Conservation (phyloP, 1,284 basidiomycete genomes). For the Pseudozyma sp. region DNA sequence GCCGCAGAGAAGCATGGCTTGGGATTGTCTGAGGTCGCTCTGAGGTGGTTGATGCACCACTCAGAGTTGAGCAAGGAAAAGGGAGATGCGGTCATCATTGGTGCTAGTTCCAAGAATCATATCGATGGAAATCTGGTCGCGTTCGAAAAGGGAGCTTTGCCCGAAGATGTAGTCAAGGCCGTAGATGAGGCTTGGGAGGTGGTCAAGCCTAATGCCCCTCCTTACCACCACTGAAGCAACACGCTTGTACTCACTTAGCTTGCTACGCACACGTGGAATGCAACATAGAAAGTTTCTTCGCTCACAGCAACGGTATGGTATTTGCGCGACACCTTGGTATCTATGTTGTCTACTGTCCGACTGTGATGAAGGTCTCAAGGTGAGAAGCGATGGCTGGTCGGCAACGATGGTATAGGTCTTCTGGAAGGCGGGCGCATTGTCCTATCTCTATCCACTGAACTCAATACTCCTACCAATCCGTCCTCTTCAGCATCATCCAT, state of each 20-base stretch:
- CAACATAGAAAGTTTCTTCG: neutral
- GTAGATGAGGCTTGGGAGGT: constrained; percentile 55
- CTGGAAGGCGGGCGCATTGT: constrained; percentile 45
- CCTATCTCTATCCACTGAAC: constrained; percentile 22
- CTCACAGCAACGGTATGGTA: neutral
- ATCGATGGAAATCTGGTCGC: constrained; percentile 54
- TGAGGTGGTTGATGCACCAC: constrained; percentile 59
- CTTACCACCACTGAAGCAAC: constrained; percentile 34
- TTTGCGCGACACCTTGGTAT: neutral
- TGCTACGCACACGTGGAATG: neutral
- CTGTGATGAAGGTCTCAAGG: constrained; percentile 5
- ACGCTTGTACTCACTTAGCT: neutral
- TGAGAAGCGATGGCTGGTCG: constrained; percentile 27
- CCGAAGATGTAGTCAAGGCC: constrained; percentile 41
- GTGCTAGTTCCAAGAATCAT: constrained; percentile 47
- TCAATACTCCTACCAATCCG: neutral
- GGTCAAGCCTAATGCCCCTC: constrained; percentile 45
- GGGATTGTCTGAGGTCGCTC: constrained; percentile 44
- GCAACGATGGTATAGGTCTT: constrained; percentile 41
- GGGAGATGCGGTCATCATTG: constrained; percentile 52
- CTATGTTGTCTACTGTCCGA: neutral
- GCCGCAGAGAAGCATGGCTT: constrained; percentile 50
- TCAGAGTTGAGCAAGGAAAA: constrained; percentile 30
- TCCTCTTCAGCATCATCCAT: constrained; percentile 14
- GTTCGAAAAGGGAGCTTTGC: constrained; percentile 50